Evolutionary conservation across 1,284 basidiomycete species (phyloP).

Genomic region (Melanopsichium pennsylvanicum): DNA sequence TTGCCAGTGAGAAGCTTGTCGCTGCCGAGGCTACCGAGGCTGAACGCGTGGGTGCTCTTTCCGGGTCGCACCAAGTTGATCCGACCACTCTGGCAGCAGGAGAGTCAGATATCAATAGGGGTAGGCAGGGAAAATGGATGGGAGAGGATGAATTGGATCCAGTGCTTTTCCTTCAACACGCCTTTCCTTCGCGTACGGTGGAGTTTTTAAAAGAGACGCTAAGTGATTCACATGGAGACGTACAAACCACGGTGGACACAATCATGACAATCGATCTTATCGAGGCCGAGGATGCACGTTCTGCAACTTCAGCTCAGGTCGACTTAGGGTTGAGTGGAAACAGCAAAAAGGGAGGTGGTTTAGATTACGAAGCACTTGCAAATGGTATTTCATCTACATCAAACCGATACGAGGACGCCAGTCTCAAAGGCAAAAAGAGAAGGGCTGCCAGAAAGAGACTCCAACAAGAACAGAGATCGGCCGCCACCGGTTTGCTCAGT

Average conservation of each 20-base stretch:
- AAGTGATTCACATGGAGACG: constrained; percentile 35
- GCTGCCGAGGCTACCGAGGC: constrained; percentile 4
- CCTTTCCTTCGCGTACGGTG: constrained; percentile 44
- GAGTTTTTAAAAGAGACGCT: constrained; percentile 48
- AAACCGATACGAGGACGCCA: constrained; percentile 6
- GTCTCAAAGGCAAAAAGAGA: constrained; percentile 42
- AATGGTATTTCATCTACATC: constrained; percentile 9
- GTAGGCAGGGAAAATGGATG: not conserved
- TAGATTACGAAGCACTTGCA: constrained; percentile 49
- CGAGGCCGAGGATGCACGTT: constrained; percentile 39
- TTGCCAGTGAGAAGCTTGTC: not conserved
- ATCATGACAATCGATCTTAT: constrained; percentile 55
- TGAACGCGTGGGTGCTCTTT: constrained; percentile 6
- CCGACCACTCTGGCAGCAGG: constrained; percentile 6
- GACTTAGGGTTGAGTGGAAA: constrained; percentile 1
- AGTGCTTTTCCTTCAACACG: constrained; percentile 45
- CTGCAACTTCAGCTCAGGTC: constrained; percentile 10
- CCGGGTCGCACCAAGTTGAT: constrained; percentile 16
- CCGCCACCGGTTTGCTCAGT: not conserved
- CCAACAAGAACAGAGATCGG: constrained; percentile 27
- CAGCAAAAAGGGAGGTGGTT: constrained; percentile 14
- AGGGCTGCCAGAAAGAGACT: constrained; percentile 31
- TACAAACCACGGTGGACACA: constrained; percentile 51
- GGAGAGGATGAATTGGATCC: constrained; percentile 28
- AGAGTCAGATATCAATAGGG: not conserved